Percentiles rank a stretch among this genome's conserved stretches.
phyloP scores from a whole-genome alignment of 805 yeast genomes.

The Candida caryicola region DNA sequence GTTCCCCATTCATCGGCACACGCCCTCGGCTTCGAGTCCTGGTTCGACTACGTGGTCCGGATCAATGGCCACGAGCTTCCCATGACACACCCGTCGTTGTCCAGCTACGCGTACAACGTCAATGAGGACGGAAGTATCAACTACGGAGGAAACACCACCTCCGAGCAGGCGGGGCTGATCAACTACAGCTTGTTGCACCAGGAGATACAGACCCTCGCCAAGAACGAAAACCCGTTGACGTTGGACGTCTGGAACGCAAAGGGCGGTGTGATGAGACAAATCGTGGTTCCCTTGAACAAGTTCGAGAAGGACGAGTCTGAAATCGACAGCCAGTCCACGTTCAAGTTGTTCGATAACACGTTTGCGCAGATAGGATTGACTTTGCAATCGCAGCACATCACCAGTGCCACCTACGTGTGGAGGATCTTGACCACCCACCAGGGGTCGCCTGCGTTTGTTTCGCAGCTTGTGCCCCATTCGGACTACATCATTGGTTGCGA shows the following conservation, averaged over 20 bases:
- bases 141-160: constrained; percentile 34
- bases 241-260: constrained; percentile 84
- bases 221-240: constrained; percentile 38
- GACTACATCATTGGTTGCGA: constrained; percentile 81
- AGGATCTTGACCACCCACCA: constrained; percentile 73
- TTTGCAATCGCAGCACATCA: constrained; percentile 73
- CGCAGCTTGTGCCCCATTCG: constrained; percentile 79
- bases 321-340: constrained; percentile 3
- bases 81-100: constrained; percentile 32
- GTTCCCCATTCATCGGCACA: constrained; percentile 37
- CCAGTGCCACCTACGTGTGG: constrained; percentile 80
- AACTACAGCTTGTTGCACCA: constrained; percentile 43
- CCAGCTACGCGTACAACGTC: constrained; percentile 28
- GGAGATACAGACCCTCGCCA: constrained; percentile 38
- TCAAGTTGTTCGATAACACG: constrained; percentile 21
- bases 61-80: constrained; percentile 68
- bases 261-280: constrained; percentile 56
- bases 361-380: constrained; percentile 61
- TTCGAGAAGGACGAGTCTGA: constrained; percentile 5
- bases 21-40: constrained; percentile 57
- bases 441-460: constrained; percentile 75
- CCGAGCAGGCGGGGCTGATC: constrained; percentile 33
- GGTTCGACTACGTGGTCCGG: constrained; percentile 85
- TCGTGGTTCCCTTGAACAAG: constrained; percentile 23
- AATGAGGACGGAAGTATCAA: constrained; percentile 41